Evolutionary conservation across 257 asterid genomes (phyloP), one percentile per base, ranked within the genome.

Genomic region (Oldenlandia corymbosa): DNA sequence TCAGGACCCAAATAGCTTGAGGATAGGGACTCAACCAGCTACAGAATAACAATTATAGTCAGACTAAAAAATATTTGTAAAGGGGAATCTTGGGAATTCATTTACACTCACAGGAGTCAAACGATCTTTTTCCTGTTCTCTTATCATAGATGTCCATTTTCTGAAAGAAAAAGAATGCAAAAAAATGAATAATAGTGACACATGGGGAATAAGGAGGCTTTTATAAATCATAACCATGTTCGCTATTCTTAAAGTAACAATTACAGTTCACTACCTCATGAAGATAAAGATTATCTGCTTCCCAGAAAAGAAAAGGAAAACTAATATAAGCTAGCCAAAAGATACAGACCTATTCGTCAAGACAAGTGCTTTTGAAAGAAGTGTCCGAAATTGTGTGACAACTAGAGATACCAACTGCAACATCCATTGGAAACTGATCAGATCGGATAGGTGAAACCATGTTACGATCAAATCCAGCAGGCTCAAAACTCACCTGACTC

Each of bases 1-100:
- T 93, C 96, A 23, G 96, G 96, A 69, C 97, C 97, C 51, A 87
- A 73, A 73, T 93, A 93, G 79, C 97, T 90, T 27, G 90, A 72
- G 51, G 99, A 85, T 71, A 93, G 76, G 76, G 92, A 95, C 77
- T 93, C 97, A 76, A 93, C 72, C 53, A 90, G 85, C 99, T 91
- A 58, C 60, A 60, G 16, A 78, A 66, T 49, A 66, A 59, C 55
- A 32, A 71, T 67, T 66, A n/a, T 68, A 61, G 39, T 80, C 65
- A 82, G 80, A 69, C 73, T n/a, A n/a, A n/a, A 55, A 61, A 31
- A 75, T 26, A 43, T 53, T 60, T 57, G 51, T 18, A 64, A 7
- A 58, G 26, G 64, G 32, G 70, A 60, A 53, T 45, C 36, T 58
- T 34, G 57, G 45, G 51, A 68, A 65, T 64, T 52, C 60, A 45